A percentile compares a stretch with the other conserved stretches of the same genome.
Evolutionary conservation across 2,329 filamentous ascomycete species (phyloP).

Genomic region (Myotisia sp.): DNA sequence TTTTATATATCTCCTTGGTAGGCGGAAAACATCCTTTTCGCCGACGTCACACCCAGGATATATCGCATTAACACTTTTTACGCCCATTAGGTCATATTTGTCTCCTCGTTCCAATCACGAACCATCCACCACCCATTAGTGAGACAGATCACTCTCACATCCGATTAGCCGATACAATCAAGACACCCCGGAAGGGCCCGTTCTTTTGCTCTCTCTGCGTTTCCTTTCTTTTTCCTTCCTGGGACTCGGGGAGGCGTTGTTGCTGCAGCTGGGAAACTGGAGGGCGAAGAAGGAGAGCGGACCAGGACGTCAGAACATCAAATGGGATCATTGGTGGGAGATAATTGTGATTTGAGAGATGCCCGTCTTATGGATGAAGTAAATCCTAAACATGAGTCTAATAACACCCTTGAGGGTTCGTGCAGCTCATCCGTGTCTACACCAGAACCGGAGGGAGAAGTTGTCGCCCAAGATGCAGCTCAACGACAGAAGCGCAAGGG

Average conservation of each 20-base stretch:
- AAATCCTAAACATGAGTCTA: slow-evolving; percentile 30
- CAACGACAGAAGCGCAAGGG: slow-evolving; percentile 80
- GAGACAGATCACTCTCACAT: no score
- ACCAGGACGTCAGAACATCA: slow-evolving; percentile 1
- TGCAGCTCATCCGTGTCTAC: slow-evolving; percentile 34
- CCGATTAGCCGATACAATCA: no score
- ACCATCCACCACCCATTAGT: no score
- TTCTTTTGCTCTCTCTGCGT: not conserved
- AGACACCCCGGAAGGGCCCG: no score
- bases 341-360: slow-evolving; percentile 26
- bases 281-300: no score
- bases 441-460: slow-evolving; percentile 31
- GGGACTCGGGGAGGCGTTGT: slow-evolving; percentile 2
- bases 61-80: no score
- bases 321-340: slow-evolving; percentile 35
- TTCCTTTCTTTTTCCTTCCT: slow-evolving; percentile 1
- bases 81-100: no score
- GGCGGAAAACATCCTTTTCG: no score
- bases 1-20: no score
- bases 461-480: slow-evolving; percentile 28
- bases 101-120: no score
- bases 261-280: no score
- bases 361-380: slow-evolving; percentile 26
- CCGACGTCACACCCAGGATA: no score
- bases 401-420: slow-evolving; percentile 25